Evolutionary conservation across 139 green algal species (phyloP), one percentile per base, ranked within the genome.

Genomic region (Chlamydomonas eustigma): DNA sequence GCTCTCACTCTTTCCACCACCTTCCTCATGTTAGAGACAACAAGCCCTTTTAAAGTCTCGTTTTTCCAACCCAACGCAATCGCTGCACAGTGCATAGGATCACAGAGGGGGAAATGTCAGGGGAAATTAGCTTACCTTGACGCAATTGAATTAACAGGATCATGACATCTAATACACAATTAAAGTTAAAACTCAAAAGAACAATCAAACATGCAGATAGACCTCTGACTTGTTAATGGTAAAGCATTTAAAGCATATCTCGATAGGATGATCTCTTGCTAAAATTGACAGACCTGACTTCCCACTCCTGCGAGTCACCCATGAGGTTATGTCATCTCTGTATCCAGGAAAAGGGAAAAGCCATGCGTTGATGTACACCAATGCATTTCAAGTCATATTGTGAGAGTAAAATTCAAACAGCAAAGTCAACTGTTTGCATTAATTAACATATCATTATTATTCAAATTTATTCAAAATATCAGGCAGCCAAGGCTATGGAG

Each of bases 241-340:
- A n/a, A n/a, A n/a, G n/a, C n/a, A n/a, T n/a, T n/a, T n/a, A n/a
- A n/a, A n/a, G n/a, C n/a, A n/a, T n/a, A n/a, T n/a, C n/a, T n/a
- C n/a, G n/a, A n/a, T n/a, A n/a, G n/a, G n/a, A n/a, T n/a, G n/a
- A n/a, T n/a, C n/a, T n/a, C n/a, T n/a, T n/a, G n/a, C n/a, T n/a
- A n/a, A n/a, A n/a, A n/a, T n/a, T n/a, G n/a, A n/a, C n/a, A n/a
- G n/a, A n/a, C 78, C 78, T 71, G 73, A 63, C 66, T 80, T 80
- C 50, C 64, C 39, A 25, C 34, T 73, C 8, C 73, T 50, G n/a
- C 78, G 39, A 1, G 67, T 74, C 6, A 67, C 73, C 78, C 78
- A 83, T 3, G 66, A 67, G 33, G 77, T 39, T 12, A 83, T 83
- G 73, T 83, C 78, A 64, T 83, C 78, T 39, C 73, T 34, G n/a